Evolutionary conservation across 306 rosid genomes (phyloP).

Genomic region (Quercus cerris): DNA sequence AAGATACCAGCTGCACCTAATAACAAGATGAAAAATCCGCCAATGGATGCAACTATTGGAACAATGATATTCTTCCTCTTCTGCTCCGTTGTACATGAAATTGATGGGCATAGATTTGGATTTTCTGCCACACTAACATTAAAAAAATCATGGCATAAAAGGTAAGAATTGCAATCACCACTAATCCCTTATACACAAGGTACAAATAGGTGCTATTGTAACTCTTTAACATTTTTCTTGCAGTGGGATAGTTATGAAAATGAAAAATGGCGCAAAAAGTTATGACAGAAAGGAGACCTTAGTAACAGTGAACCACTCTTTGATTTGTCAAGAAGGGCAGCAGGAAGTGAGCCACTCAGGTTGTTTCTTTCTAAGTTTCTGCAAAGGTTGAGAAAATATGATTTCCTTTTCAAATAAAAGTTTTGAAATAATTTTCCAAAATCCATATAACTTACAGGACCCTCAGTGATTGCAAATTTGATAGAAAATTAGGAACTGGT

Average conservation of each 20-base stretch:
- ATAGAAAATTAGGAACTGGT: slow-evolving; percentile 36
- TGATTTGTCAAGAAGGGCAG: slow-evolving; percentile 35
- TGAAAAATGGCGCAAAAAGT: background rate
- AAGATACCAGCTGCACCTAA: no score
- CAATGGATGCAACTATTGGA: no score
- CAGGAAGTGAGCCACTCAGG: slow-evolving; percentile 38
- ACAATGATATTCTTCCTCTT: no score
- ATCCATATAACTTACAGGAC: slow-evolving; percentile 37
- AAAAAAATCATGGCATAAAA: no score
- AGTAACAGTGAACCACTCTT: slow-evolving; percentile 31
- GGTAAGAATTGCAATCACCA: no score
- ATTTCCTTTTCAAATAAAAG: background rate
- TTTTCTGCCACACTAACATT: no score
- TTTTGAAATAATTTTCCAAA: no score
- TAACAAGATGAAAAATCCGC: no score
- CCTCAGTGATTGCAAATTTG: slow-evolving; percentile 20
- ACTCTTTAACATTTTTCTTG: background rate
- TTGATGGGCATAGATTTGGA: no score
- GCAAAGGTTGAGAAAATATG: slow-evolving; percentile 14
- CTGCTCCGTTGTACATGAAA: no score
- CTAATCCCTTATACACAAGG: no score
- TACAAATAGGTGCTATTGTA: background rate
- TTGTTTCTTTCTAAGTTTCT: slow-evolving; percentile 53
- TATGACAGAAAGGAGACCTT: slow-evolving; percentile 30
- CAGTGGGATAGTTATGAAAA: slow-evolving; percentile 6